These are phyloP conservation scores for Davidsoniella virescens DNA, from an alignment of 2,329 filamentous ascomycete species.

Conservation along the genomic window DNA sequence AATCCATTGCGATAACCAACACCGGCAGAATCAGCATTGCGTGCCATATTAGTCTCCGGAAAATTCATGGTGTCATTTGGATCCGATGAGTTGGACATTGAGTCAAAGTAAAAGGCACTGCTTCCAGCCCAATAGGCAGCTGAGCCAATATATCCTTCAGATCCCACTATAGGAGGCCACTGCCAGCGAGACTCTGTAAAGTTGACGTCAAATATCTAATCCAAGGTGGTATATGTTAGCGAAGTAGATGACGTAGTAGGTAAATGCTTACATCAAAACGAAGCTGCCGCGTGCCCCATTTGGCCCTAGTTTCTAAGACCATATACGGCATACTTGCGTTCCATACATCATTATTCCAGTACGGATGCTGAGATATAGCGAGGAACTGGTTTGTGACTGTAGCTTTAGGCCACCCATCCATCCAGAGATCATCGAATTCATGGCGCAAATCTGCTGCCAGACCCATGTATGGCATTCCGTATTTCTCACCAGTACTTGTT, in stretches of 20 bases:
- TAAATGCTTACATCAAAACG: constrained; percentile 13
- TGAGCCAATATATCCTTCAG: constrained; percentile 27
- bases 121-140: constrained; percentile 16
- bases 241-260: too few species aligned
- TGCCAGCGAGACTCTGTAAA: constrained; percentile 26
- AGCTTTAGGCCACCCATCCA: constrained; percentile 3
- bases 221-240: background rate
- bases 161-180: constrained; percentile 25
- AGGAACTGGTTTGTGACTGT: constrained; percentile 1
- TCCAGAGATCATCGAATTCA: constrained; percentile 8
- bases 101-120: constrained; percentile 3
- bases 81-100: background rate
- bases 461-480: constrained; percentile 25
- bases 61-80: constrained; percentile 2
- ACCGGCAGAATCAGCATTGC: constrained; percentile 24
- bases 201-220: constrained; percentile 19
- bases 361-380: background rate
- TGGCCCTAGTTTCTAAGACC: constrained; percentile 6
- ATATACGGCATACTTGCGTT: constrained; percentile 6
- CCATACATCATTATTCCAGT: constrained; percentile 8
- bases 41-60: constrained; percentile 8
- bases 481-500: constrained; percentile 24
- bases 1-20: constrained; percentile 5
- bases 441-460: constrained; percentile 3
- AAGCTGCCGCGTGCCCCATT: constrained; percentile 12